Base-by-base conservation (phyloP, 495 filamentous ascomycete species). In the Hypoxylon crocopeplum region DNA sequence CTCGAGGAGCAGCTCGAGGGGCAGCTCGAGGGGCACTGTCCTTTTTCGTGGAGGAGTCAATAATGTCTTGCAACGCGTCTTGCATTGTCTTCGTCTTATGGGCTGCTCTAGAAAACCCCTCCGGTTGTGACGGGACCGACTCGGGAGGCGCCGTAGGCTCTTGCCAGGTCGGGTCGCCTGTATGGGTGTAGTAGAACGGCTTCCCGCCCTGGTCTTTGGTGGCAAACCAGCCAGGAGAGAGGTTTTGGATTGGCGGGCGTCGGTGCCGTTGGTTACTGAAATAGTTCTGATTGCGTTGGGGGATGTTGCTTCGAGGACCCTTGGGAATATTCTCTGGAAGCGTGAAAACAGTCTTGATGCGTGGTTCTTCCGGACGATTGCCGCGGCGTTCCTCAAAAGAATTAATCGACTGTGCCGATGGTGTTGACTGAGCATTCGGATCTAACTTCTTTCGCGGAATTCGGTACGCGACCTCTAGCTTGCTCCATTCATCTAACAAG, bases 391-490 rank as follows among this genome's bases (percentile, higher is more conserved):
- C 88, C 16, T 80, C 77, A 34, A 85, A 89, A 44, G 82, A 85
- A 57, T 82, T 87, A 34, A 67, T 57, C 13, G 71, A 48, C 15
- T 68, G 70, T 2, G 68, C 65, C 39, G 64, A 68, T 12, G 70
- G 64, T 24, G 50, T 46, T 38, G 57, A 48, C 16, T 70, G 70
- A 12, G 69, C 69, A 22, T 74, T 63, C 39, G 70, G 69, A 59
- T 82, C 78, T 38, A 77, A 58, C 69, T 83, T 81, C 65, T 82
- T 92, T 41, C 94, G 87, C 20, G 94, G 93, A 68, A 99, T 99
- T 34, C 95, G 86, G 72, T 97, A 99, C 12, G 84, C 94, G n/a
- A 94, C 84, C 69, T 95, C 88, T 16, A 99, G 79, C 30, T 88
- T 92, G 69, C 87, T 86, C 95, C 95, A 99, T 64, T 84, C 86